phyloP scores from a whole-genome alignment of 2,329 filamentous ascomycete species.

The Exophiala alcalophila region DNA sequence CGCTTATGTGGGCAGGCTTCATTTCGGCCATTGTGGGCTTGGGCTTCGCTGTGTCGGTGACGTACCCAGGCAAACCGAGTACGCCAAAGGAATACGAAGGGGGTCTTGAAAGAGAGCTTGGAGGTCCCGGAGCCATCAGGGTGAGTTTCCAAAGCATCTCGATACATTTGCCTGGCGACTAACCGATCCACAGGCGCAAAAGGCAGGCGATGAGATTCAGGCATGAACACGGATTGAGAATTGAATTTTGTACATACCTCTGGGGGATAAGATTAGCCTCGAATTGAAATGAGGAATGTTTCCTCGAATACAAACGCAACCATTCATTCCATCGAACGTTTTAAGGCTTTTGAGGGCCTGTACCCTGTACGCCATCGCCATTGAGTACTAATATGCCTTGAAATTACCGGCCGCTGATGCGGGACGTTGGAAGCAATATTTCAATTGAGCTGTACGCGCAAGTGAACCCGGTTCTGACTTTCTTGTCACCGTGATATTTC shows the following conservation, averaged over 20 bases:
- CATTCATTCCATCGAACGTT: no score
- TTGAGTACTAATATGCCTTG: no score
- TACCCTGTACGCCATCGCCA: no score
- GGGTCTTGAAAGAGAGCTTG: conserved; percentile 71
- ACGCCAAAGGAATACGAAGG: conserved; percentile 66
- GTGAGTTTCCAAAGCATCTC: conserved; percentile 50
- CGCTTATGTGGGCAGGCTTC: conserved; percentile 67
- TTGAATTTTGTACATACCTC: conserved; percentile 12
- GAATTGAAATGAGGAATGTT: no score
- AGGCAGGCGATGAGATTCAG: conserved; percentile 17
- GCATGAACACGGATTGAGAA: conserved; percentile 1
- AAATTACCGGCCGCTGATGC: no score
- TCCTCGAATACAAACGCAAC: no score
- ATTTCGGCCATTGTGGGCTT: conserved; percentile 61
- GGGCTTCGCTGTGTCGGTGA: conserved; percentile 63
- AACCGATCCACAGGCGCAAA: conserved; percentile 16
- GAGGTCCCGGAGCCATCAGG: conserved; percentile 63
- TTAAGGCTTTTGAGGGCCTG: no score
- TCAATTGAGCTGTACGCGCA: no score
- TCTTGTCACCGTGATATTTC: no score
- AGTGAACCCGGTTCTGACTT: no score
- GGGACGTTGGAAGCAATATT: no score
- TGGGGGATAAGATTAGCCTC: no score
- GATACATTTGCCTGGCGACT: conserved; percentile 4
- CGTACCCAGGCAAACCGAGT: conserved; percentile 70